Base-by-base conservation (phyloP, 106 monocot species). In the Dioscorea alata region DNA sequence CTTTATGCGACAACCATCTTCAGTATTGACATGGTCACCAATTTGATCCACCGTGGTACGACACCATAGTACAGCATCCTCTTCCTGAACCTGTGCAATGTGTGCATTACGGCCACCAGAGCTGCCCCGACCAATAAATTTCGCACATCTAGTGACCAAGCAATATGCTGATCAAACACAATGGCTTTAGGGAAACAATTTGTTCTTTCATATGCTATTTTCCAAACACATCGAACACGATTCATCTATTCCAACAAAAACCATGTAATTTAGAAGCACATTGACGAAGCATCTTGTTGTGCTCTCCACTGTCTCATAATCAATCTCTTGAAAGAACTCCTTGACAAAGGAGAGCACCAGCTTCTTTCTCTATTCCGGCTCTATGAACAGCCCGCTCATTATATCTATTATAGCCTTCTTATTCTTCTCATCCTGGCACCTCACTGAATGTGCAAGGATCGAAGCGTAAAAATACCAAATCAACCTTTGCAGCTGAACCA, bases 1-100 rank as follows among this genome's bases (percentile, higher is more conserved):
- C 32, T 97, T 83, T 48, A 97, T 2, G 89, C 97, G 58, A 99
- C 89, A 18, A 90, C 89, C 89, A 92, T 82, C 61, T 83, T 89
- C 19, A 99, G 83, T 24, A 86, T 86, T 1, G 97, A 71, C 7
- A 92, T 92, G 22, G 97, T 92, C 51, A 99, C 97, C 49, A 99
- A 31, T 72, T 99, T 99, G 33, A 99, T 85, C 5, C 96, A 59
- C 16, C 97, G 75, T 0, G 97, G 97, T 61, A 99, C 92, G 4
- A 92, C 97, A 8, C 97, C 97, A 50, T 97, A 99, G 66, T 99
- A 99, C 0, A 99, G 61, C 97, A 99, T 92, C 70, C 97, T 77
- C 84, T 99, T 99, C 67, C 97, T 82, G 60, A 99, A 99, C n/a
- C 97, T 73, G 67, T 97, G 97, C 18, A 97, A 78, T 4, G 97